Evolutionary conservation across 441 rosid species (phyloP), one percentile per base, ranked within the genome.

Genomic region (Bocquillonia castaneifolia): DNA sequence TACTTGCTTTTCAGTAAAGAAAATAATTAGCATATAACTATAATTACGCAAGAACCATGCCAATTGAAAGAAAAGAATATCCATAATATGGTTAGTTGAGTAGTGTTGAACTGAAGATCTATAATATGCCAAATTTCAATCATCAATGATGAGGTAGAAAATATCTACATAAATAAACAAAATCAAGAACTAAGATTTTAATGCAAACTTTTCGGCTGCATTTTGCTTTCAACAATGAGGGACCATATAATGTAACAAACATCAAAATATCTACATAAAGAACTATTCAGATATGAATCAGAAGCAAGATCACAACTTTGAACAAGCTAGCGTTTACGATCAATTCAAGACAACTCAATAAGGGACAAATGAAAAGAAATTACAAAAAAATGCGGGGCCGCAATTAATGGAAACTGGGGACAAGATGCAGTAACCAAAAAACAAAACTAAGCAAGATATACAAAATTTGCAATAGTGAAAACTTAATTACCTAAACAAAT

Each of bases 401-500:
- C 14, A 14, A 26, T 26, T 40, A 40, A 73, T 25, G 36, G 48
- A 22, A 61, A 67, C 28, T 34, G 26, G 29, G 64, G 62, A 47
- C 31, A 48, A 66, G 57, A 26, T 32, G 58, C 67, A 63, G 47
- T 32, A 5, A 55, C 7, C 0, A n/a, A 28, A 61, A 53, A 29
- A 15, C 45, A 1, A 45, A 45, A 45, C 14, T 2, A 45, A 45
- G 12, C 3, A 45, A 2, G 20, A 1, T 14, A 45, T 6, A 45
- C n/a, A 45, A 45, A 53, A 72, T 61, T 9, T 22, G 47, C 47
- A 28, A 34, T 42, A 44, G 2, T 45, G 20, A 37, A 60, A 50
- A 72, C 32, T 83, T n/a, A n/a, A n/a, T n/a, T 88, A 94, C 99
- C 99, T 83, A 94, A 85, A 69, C 99, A 94, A 59, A 94, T 94